Evolutionary conservation across 2,329 filamentous ascomycete genomes (phyloP), one percentile per base, ranked within the genome.

Genomic region (Lachnellula occidentalis): DNA sequence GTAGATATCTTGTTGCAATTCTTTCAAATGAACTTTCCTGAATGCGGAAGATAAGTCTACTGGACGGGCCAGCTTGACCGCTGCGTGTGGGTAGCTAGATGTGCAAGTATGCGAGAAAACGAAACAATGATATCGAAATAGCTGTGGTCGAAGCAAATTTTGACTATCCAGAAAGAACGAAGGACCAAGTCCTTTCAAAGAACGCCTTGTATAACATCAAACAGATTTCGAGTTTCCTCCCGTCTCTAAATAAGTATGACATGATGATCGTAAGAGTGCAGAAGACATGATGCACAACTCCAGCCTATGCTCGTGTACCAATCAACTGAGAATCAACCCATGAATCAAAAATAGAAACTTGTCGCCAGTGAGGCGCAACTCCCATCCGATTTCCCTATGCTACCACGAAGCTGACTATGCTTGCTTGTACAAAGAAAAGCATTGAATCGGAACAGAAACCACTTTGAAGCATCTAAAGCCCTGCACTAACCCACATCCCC

Each of bases 341-440:
- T 11, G 27, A 19, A 43, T n/a, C n/a, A 7, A 22, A 17, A 12
- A 17, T 4, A 21, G n/a, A 43, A 4, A 43, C 8, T 22, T 43
- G 19, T 12, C 19, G 41, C n/a, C 41, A n/a, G 11, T 43, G 43
- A 43, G 21, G 19, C 21, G 50, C 19, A 47, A 47, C 21, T 15
- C 31, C 17, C n/a, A n/a, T 9, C 14, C 37, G 19, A 7, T 21
- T 19, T 21, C n/a, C 21, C n/a, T n/a, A n/a, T 43, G 41, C 19
- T 22, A 43, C 41, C n/a, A 48, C 22, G 46, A 34, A 48, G 46
- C 36, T 39, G 46, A 48, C 46, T 48, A 34, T 48, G 45, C 48
- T 37, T 48, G 45, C 48, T 37, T 34, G 37, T 24, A 43, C 41
- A 9, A 43, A 19, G 19, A 24, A 43, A 43, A 21, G 14, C 19